Base-by-base conservation (phyloP, 2,329 filamentous ascomycete species). In the Pseudogymnoascus sp. region DNA sequence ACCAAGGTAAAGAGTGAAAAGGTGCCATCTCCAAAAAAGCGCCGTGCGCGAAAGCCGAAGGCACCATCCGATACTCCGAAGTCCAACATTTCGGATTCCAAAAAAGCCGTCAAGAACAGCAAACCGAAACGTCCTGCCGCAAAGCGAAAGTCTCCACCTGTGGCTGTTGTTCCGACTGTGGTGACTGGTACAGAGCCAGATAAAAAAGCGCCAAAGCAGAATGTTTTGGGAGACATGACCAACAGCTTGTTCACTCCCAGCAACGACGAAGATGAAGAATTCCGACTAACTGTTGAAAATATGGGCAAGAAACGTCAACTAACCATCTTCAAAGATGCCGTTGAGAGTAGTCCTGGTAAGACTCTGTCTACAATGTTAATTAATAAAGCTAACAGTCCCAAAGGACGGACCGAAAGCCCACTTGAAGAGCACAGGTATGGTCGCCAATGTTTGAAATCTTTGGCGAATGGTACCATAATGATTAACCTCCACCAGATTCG, bases 261-360 rank as follows among this genome's bases (percentile, higher is more conserved):
- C 32, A 59, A 62, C 11, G 70, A 72, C 6, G 70, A 72, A 58
- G 63, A 69, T 16, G 70, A 71, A 59, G 70, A 72, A 43, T 70
- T 71, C 61, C 63, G 64, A 62, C 47, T 71, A 60, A 70, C 68
- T 2, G 32, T 69, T 30, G 68, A 66, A 16, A 64, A 64, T 16
- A 65, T 67, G 61, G 62, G 61, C 7, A 69, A 70, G 61, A 71
- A 72, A 58, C 65, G 66, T 28, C 39, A 41, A 18, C 69, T 71
- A 28, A 64, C 30, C 14, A 62, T 72, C 12, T 72, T 70, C 62
- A 65, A 69, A 60, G 70, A 72, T 59, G 62, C 39, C 12, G 62
- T 65, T 14, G 67, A 68, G 35, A 54, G 64, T 38, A 72, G 70
- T 58, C 69, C 70, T 60, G 66, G 67, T 69, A 64, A 22, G 60